Evolutionary conservation across 78 protist species (phyloP), one percentile per base, ranked within the genome.

Genomic region (Diacronema lutheri): DNA sequence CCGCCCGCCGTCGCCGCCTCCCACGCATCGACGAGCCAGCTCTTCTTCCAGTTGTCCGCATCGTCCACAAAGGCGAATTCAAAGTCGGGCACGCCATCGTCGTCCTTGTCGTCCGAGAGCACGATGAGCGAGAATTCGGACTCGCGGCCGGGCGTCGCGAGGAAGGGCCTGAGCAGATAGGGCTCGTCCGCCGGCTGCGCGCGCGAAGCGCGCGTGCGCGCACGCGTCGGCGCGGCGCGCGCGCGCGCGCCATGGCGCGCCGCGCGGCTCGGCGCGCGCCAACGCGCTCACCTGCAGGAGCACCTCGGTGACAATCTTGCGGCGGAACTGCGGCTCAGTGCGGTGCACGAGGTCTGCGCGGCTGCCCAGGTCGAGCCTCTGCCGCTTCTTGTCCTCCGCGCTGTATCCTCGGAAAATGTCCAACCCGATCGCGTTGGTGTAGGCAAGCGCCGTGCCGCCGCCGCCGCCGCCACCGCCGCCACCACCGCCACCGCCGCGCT

Each of bases 21-120:
- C 50, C 50, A 44, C 16, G 16, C 50, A 7, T 44, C 50, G 16
- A 44, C 50, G 16, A 44, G 50, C 50, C 50, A 44, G 16, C 16
- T 44, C 16, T 7, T 3, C 50, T 7, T 3, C 50, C 50, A 44
- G 50, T 44, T 44, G 50, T 44, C 50, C 50, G 50, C 50, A 7
- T 7, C 50, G 50, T 44, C 50, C 50, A 44, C 50, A 7, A 9
- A 44, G 16, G 50, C 50, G 7, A 44, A 44, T 7, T 3, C 50
- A 44, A 71, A 71, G 79, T 71, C 79, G 58, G 79, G 58, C 16
- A 41, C 35, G 33, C 79, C 79, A 20, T 71, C 79, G 57, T 71
- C 79, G 58, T 71, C 58, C 10, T 56, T 56, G 35, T 71, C 79
- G 79, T 71, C 79, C 23, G 79, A 71, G 7, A 71, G 57, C 13